Conservation (phyloP, 208 protist genomes). For the Angomonas ambiguus region DNA sequence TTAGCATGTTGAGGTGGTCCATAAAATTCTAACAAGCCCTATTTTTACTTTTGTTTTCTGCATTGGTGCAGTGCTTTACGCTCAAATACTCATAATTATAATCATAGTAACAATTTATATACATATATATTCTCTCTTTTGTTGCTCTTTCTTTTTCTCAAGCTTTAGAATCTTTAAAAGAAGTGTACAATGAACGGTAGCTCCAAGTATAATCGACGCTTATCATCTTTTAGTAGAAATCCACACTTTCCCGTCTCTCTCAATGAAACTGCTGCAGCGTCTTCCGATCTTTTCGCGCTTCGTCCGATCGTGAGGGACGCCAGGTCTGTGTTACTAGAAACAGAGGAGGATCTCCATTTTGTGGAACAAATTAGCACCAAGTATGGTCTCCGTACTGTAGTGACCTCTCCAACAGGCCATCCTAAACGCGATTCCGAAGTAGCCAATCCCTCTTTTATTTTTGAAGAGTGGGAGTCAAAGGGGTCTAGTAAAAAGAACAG, state of each 20-base stretch:
- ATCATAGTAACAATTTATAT: no score
- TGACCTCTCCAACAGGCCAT: neutral
- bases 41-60: no score
- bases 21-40: no score
- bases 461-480: no score
- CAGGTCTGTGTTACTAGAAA: conserved; percentile 15
- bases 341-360: conserved; percentile 20
- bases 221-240: conserved; percentile 1
- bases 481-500: no score
- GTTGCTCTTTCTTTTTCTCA: conserved; percentile 1
- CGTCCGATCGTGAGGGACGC: conserved; percentile 17
- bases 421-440: no score
- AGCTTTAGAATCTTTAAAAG: neutral
- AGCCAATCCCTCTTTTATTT: no score
- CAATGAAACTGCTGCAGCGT: conserved; percentile 11
- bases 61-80: no score
- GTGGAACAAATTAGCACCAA: conserved; percentile 16
- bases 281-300: conserved; percentile 5
- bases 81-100: no score
- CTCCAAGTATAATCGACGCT: no score
- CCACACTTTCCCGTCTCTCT: conserved; percentile 11
- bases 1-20: no score
- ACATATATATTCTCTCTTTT: neutral
- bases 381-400: conserved; percentile 5
- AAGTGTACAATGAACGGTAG: no score